Base-by-base conservation (phyloP, 257 asterid species). In the Solanum commersonii region DNA sequence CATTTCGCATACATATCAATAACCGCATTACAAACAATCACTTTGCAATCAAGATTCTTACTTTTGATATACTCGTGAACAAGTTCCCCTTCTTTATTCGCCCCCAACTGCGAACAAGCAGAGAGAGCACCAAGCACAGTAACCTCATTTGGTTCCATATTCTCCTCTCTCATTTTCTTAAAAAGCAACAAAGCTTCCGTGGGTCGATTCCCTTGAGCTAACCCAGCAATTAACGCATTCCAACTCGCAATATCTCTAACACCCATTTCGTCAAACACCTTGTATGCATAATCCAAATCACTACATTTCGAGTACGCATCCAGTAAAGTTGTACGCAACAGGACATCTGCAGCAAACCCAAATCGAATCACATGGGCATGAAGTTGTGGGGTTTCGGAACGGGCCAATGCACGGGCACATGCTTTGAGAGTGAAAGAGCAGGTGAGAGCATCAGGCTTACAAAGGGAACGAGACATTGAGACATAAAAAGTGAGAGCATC, bases 361-460 rank as follows among this genome's bases (percentile, higher is more conserved):
- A 90, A 90, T 40, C 89, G 90, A 33, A 94, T 42, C 6, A 94
- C 95, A 0, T 88, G 93, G 6, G 93, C 83, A 59, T 96, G 99
- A 90, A 97, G 86, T 68, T 97, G 99, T 4, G 87, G n/a, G 11
- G 93, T 84, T 71, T 94, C 98, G 2, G 72, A 5, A 20, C 85
- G 88, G 81, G 98, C 98, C 91, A 94, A 86, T 0, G 96, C 93
- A 34, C 99, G 94, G 31, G 98, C 94, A 91, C 99, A 97, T 1
- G 99, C 99, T 93, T 96, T 97, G 91, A 97, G 96, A 88, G 93
- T 91, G 85, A 97, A 97, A 60, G 99, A 97, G 88, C 96, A 97
- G 27, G 99, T 95, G 86, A 97, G 95, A 0, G 99, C 99, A 87
- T 97, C 99, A 46, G 98, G 95, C 63, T 82, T 91, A 92, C 96